Conservation (phyloP, 768 basidiomycete species). For the Mrakia gelida region DNA sequence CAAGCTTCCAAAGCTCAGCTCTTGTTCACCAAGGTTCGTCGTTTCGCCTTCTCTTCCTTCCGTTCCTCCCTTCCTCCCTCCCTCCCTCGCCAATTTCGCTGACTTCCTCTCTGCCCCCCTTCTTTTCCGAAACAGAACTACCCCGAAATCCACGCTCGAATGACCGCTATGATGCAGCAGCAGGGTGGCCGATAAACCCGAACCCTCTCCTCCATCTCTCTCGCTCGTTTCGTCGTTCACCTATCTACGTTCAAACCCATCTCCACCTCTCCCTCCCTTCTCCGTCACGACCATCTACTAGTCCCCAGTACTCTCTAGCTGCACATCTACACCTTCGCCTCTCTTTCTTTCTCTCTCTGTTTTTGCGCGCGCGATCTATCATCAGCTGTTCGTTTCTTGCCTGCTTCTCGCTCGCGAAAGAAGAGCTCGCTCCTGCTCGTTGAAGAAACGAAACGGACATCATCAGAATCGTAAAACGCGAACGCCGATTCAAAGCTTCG, state of each 20-base stretch:
- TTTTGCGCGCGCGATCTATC: no score
- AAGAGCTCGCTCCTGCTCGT: no score
- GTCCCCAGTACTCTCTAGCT: no score
- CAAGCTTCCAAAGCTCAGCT: constrained; percentile 79
- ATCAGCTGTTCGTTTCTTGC: no score
- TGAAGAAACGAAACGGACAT: no score
- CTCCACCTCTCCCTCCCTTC: not conserved
- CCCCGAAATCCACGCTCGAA: constrained; percentile 5
- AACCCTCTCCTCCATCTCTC: not conserved
- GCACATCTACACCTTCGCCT: no score
- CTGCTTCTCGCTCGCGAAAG: no score
- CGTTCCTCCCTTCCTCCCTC: no score
- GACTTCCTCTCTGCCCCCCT: not conserved
- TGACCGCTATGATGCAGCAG: constrained; percentile 12
- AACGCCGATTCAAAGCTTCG: not conserved
- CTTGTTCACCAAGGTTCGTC: constrained; percentile 52
- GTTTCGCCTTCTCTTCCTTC: not conserved
- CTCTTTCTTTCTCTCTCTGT: no score
- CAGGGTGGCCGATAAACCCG: not conserved
- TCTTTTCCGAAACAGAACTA: not conserved
- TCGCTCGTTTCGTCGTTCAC: not conserved
- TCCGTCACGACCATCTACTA: not conserved
- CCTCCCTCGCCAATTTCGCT: not conserved
- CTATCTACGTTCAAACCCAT: not conserved
- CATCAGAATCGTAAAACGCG: no score